Evolutionary conservation across 148 eudicot genomes (phyloP).

Genomic region (Linanthus parryae): DNA sequence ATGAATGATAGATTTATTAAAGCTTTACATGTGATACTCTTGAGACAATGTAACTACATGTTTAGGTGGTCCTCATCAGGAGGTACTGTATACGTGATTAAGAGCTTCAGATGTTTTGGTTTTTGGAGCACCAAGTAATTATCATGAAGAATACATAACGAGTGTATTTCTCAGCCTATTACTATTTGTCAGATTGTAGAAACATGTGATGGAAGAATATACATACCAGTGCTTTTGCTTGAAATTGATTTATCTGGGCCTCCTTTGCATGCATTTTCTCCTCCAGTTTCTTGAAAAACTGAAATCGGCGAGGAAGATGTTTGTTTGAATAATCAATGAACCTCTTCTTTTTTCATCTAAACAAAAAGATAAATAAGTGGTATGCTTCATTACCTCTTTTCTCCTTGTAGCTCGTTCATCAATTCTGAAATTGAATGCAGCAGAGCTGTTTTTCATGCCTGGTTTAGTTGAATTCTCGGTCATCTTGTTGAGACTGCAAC

Average conservation of each 20-base stretch:
- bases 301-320: slow-evolving; percentile 1
- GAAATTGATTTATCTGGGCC: slow-evolving; percentile 21
- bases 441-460: slow-evolving; percentile 16
- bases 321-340: neutral
- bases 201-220: neutral
- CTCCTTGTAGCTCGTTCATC: slow-evolving; percentile 30
- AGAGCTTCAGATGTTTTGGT: too few relatives aligned
- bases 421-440: slow-evolving; percentile 21
- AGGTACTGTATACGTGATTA: too few relatives aligned
- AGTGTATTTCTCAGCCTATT: neutral
- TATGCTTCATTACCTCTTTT: slow-evolving; percentile 30
- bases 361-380: neutral
- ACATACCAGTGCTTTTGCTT: slow-evolving; percentile 18
- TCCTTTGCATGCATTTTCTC: slow-evolving; percentile 27
- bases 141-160: neutral
- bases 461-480: slow-evolving; percentile 19
- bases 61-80: too few relatives aligned
- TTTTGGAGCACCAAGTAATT: too few relatives aligned
- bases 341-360: neutral
- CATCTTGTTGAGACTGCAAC: slow-evolving; percentile 27
- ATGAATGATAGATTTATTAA: too few relatives aligned
- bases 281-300: slow-evolving; percentile 25
- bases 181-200: neutral
- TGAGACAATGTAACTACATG: too few relatives aligned
- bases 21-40: too few relatives aligned